Conservation (phyloP, 2,329 filamentous ascomycete genomes). For the Aureobasidium musti region DNA sequence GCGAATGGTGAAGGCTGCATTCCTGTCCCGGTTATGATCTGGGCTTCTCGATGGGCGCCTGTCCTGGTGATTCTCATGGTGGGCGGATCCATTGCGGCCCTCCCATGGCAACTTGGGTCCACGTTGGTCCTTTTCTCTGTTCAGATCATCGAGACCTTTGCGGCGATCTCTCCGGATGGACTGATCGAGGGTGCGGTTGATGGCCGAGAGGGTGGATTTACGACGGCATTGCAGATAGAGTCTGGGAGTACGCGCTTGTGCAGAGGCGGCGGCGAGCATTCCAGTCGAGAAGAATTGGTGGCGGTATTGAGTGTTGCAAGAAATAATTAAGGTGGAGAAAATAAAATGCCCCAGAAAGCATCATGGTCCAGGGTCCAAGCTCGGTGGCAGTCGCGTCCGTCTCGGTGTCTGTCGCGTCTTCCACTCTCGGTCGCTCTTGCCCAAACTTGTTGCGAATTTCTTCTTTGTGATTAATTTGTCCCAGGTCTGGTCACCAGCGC, state of each 20-base stretch:
- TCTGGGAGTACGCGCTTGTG: conserved; percentile 18
- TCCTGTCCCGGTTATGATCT: background rate
- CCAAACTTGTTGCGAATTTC: conserved; percentile 1
- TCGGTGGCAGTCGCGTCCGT: conserved; percentile 5
- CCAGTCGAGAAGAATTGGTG: conserved; percentile 1
- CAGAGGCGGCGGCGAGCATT: conserved; percentile 26
- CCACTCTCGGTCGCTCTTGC: background rate
- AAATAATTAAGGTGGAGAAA: background rate
- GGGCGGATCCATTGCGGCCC: background rate
- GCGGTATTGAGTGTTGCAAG: background rate
- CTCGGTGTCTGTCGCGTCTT: conserved; percentile 22
- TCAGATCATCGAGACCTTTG: background rate
- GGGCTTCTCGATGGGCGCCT: background rate
- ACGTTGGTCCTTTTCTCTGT: background rate
- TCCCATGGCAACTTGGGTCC: background rate
- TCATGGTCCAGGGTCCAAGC: conserved; percentile 12
- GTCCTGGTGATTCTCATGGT: background rate
- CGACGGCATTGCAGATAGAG: conserved; percentile 39
- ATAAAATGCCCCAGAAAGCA: conserved; percentile 8
- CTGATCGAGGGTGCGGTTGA: conserved; percentile 52
- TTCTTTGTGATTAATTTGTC: background rate
- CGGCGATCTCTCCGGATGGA: conserved; percentile 14
- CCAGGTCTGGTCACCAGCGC: background rate
- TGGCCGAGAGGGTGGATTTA: conserved; percentile 67
- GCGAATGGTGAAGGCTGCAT: background rate